These are phyloP conservation scores for Cyclostephanos tholiformis DNA, from an alignment of 108 stramenopile species.

Conservation along the genomic window DNA sequence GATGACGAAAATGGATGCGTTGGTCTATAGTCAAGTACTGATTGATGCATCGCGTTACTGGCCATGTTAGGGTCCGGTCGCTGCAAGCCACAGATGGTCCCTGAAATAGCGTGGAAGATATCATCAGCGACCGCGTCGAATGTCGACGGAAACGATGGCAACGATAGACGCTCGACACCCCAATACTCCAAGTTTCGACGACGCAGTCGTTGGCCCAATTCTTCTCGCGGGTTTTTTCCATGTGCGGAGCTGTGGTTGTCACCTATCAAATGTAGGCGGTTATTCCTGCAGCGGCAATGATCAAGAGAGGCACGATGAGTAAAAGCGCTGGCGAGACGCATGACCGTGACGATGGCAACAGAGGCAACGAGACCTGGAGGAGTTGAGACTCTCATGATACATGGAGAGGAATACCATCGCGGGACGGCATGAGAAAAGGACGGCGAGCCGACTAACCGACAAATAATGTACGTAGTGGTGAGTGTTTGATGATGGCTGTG, in stretches of 20 bases:
- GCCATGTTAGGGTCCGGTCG: constrained; percentile 62
- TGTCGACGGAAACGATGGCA: constrained; percentile 48
- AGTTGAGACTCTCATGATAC: neutral
- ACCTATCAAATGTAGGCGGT: neutral
- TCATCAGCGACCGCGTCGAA: constrained; percentile 61
- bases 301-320: neutral
- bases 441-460: too few species aligned
- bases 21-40: constrained; percentile 60
- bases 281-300: neutral
- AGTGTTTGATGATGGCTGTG: too few species aligned
- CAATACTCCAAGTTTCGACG: constrained; percentile 44
- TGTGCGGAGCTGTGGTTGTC: neutral
- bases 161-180: constrained; percentile 35
- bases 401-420: neutral
- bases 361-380: neutral
- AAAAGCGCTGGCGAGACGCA: neutral
- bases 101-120: constrained; percentile 61
- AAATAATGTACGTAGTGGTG: too few species aligned
- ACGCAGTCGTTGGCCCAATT: constrained; percentile 25
- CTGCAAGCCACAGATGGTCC: constrained; percentile 58
- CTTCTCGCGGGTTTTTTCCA: neutral
- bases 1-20: constrained; percentile 44
- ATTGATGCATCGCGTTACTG: constrained; percentile 61
- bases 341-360: neutral
- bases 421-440: neutral